Evolutionary conservation across 2,329 filamentous ascomycete genomes (phyloP).

Genomic region (Aspergillus caelatus): DNA sequence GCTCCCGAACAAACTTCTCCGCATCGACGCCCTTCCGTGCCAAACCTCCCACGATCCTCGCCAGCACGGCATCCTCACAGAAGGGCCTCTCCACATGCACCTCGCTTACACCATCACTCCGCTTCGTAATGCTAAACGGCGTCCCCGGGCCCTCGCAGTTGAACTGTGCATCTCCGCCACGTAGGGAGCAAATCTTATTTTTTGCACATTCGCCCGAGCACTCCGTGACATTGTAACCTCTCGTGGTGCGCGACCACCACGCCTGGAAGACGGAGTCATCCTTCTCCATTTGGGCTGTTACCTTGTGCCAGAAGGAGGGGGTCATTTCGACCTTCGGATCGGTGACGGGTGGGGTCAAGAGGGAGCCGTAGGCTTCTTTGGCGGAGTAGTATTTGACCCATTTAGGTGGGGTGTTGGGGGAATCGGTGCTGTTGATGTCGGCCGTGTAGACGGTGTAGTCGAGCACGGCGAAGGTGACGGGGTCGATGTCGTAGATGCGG

Average conservation of each 20-base stretch:
- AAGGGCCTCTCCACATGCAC: slow-evolving; percentile 15
- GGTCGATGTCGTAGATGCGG: slow-evolving; percentile 62
- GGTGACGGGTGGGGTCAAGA: slow-evolving; percentile 47
- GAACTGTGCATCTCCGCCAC: slow-evolving; percentile 56
- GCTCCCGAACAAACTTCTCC: neutral
- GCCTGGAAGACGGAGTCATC: slow-evolving; percentile 49
- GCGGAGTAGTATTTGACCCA: slow-evolving; percentile 62
- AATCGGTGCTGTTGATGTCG: slow-evolving; percentile 47
- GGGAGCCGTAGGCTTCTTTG: slow-evolving; percentile 55
- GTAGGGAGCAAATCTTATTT: slow-evolving; percentile 55
- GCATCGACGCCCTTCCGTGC: slow-evolving; percentile 4
- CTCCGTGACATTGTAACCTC: slow-evolving; percentile 47
- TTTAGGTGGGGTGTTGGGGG: slow-evolving; percentile 35
- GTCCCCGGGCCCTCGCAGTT: slow-evolving; percentile 48
- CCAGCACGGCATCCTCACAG: slow-evolving; percentile 31
- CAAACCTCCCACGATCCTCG: slow-evolving; percentile 26
- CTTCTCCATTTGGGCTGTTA: slow-evolving; percentile 53
- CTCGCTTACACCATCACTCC: slow-evolving; percentile 16
- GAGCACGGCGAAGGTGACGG: slow-evolving; percentile 58
- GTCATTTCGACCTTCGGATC: slow-evolving; percentile 51
- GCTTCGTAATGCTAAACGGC: slow-evolving; percentile 35
- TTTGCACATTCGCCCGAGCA: slow-evolving; percentile 51
- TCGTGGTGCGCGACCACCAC: slow-evolving; percentile 53
- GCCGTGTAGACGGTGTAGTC: slow-evolving; percentile 60
- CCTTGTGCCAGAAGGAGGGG: slow-evolving; percentile 62